phyloP scores from a whole-genome alignment of 345 rosid genomes.

The Boechera stricta region DNA sequence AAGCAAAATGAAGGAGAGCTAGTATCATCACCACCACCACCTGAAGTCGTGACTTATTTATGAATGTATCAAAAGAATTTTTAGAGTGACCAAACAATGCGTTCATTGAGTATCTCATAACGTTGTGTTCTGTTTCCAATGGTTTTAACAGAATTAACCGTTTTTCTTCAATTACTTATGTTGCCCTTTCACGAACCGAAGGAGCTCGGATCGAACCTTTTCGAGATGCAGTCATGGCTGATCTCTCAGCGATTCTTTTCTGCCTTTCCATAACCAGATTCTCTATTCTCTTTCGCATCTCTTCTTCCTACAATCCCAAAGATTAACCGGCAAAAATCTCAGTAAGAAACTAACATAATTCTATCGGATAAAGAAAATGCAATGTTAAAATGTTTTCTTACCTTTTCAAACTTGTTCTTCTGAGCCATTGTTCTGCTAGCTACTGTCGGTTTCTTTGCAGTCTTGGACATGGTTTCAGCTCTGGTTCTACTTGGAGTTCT shows the following conservation, averaged over 20 bases:
- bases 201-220: constrained; percentile 50
- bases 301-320: constrained; percentile 66
- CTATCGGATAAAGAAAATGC: not conserved
- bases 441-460: constrained; percentile 53
- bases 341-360: not conserved
- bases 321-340: not conserved
- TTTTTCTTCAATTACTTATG: constrained; percentile 31
- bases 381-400: constrained; percentile 17
- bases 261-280: constrained; percentile 66
- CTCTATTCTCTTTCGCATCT: constrained; percentile 72
- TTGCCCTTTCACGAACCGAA: constrained; percentile 47
- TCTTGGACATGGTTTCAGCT: constrained; percentile 49
- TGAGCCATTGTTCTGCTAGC: constrained; percentile 61
- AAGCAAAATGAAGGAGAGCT: constrained; percentile 22
- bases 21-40: constrained; percentile 16
- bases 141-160: no score
- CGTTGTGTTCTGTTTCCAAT: constrained; percentile 16
- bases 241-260: constrained; percentile 86
- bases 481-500: constrained; percentile 50
- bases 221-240: constrained; percentile 58
- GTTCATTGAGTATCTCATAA: constrained; percentile 18
- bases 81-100: constrained; percentile 5
- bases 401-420: constrained; percentile 87
- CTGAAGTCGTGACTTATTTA: not conserved
- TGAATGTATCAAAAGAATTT: constrained; percentile 23